Evolutionary conservation across 1,284 basidiomycete genomes (phyloP), one percentile per base, ranked within the genome.

Genomic region (Cystobasidium slooffiae): DNA sequence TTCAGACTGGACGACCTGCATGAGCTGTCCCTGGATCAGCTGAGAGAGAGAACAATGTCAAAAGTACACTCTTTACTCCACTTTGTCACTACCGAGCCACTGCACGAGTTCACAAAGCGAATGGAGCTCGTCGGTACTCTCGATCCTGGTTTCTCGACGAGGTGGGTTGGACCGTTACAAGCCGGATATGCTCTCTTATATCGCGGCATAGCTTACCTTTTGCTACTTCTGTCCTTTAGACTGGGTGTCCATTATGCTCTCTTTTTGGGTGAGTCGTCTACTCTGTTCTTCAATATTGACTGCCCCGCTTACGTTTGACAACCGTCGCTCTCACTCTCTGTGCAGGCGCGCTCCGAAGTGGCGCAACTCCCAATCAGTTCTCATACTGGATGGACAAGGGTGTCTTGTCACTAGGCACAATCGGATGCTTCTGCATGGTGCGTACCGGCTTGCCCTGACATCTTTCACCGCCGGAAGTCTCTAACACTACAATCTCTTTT

Each of bases 341-440:
- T 31, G 22, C 59, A 53, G 75, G 76, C 18, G 76, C 76, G 43
- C 64, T 78, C 49, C 65, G 76, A 1, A 75, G 68, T 56, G 77
- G 75, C 22, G 81, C 79, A 5, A 83, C 83, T 1, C 64, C 80
- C 8, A 81, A 81, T 75, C 83, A 84, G 77, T 81, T 83, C 75
- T 79, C 81, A 72, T 87, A 87, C 83, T 87, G 86, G 85, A 83
- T 86, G 76, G 84, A 85, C 68, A 84, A 85, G 75, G 86, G 86
- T 68, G 84, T 86, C 2, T 83, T 87, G 6, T 83, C 83, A 6
- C 80, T 86, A 56, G 85, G 85, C 46, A 84, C 87, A 68, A 85
- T 86, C 64, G 86, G 86, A 20, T 87, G 86, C 81, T 87, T 87
- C 75, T 85, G 84, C 68, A 87, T 87, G 86, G 78, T 77, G 20